phyloP scores from a whole-genome alignment of 1,139 yeast genomes.

The Saccharomyces hybrid region DNA sequence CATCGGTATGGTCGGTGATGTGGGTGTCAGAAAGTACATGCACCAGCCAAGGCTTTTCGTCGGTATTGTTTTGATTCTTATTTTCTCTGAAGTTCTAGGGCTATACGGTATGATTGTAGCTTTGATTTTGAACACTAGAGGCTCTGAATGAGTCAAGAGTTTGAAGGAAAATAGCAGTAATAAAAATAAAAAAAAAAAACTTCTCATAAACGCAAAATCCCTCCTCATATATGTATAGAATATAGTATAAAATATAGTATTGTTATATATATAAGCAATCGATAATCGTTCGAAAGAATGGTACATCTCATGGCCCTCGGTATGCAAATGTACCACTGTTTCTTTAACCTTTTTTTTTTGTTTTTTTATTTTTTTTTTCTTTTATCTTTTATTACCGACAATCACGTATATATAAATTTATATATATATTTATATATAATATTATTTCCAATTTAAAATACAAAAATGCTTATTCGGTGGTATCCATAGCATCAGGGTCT shows the following conservation, averaged over 20 bases:
- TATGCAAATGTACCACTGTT: not conserved
- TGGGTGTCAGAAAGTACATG: slow-evolving; percentile 94
- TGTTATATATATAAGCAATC: slow-evolving; percentile 1
- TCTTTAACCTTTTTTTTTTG: not conserved
- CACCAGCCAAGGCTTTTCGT: slow-evolving; percentile 96
- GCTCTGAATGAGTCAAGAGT: slow-evolving; percentile 40
- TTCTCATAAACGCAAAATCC: not conserved
- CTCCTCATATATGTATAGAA: not conserved
- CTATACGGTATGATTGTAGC: slow-evolving; percentile 93
- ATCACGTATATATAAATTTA: slow-evolving; percentile 2
- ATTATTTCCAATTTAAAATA: slow-evolving; percentile 3
- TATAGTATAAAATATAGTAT: not conserved
- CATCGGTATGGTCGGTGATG: slow-evolving; percentile 98
- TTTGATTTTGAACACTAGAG: slow-evolving; percentile 81
- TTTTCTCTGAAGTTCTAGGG: slow-evolving; percentile 97
- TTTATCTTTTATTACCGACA: not conserved
- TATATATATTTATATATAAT: not conserved
- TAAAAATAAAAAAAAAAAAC: not conserved
- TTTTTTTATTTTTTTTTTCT: too few species aligned
- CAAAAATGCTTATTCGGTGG: slow-evolving; percentile 18
- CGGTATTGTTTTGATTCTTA: slow-evolving; percentile 83
- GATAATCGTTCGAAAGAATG: not conserved
- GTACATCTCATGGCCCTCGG: not conserved
- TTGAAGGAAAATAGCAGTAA: not conserved
- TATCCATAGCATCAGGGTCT: slow-evolving; percentile 28